Evolutionary conservation across 2,329 filamentous ascomycete species (phyloP).

Genomic region (Epichloe hybrida): DNA sequence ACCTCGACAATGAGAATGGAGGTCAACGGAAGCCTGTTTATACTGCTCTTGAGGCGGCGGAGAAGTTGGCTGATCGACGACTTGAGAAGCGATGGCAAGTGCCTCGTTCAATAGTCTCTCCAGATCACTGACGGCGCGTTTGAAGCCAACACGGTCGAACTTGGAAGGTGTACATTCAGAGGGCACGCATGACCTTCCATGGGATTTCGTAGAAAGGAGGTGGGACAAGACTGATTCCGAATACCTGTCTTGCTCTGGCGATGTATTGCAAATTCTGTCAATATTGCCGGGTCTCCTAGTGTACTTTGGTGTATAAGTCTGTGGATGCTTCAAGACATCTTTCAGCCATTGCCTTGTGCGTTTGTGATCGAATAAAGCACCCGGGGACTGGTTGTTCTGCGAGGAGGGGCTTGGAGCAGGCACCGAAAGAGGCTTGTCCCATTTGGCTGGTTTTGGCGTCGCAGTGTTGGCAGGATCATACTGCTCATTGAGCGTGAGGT

Average conservation of each 20-base stretch:
- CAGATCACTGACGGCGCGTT: conserved; percentile 26
- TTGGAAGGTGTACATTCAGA: conserved; percentile 11
- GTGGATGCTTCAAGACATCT: conserved; percentile 16
- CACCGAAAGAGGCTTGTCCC: neutral
- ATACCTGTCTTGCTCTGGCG: conserved; percentile 8
- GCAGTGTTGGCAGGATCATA: neutral
- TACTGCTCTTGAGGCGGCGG: conserved; percentile 4
- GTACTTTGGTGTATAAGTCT: conserved; percentile 13
- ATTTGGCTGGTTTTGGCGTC: neutral
- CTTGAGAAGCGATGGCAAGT: conserved; percentile 28
- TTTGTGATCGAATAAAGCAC: conserved; percentile 19
- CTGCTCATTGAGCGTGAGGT: neutral
- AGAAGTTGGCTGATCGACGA: conserved; percentile 19
- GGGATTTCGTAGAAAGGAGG: conserved; percentile 7
- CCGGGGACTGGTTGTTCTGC: conserved; percentile 13
- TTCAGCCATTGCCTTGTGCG: conserved; percentile 22
- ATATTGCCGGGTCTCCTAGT: conserved; percentile 14
- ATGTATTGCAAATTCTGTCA: conserved; percentile 4
- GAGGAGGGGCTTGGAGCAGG: conserved; percentile 5
- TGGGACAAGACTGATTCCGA: conserved; percentile 12
- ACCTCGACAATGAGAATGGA: conserved; percentile 5
- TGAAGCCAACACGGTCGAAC: conserved; percentile 19
- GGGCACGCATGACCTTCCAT: conserved; percentile 8
- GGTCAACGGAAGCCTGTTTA: conserved; percentile 7
- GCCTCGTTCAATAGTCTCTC: conserved; percentile 34